Percentiles rank a stretch among this genome's conserved stretches.
Evolutionary conservation across 495 filamentous ascomycete species (phyloP).

Genomic region (Aspergillus sparsus): DNA sequence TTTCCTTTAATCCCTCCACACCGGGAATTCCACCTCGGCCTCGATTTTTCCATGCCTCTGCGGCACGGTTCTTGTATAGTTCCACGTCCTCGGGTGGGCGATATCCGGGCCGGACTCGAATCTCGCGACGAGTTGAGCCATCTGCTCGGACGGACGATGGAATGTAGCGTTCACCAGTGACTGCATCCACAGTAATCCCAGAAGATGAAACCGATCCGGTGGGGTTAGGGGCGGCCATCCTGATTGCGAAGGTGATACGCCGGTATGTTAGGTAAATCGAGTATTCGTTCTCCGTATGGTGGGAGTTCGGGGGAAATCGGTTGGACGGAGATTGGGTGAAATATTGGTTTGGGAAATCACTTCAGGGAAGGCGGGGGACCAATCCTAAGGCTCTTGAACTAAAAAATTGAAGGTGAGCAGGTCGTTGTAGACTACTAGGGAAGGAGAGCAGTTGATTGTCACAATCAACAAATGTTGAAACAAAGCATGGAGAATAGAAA

Average conservation of each 20-base stretch:
- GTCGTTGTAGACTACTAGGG: no score
- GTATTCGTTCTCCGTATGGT: neutral
- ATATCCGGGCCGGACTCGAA: conserved; percentile 90
- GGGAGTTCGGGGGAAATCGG: conserved; percentile 1
- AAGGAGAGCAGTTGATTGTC: no score
- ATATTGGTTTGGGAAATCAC: neutral
- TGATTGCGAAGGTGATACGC: neutral
- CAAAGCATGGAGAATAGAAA: no score
- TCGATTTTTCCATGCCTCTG: conserved; percentile 81
- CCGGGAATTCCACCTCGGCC: conserved; percentile 79
- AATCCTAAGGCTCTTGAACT: no score
- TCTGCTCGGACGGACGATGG: conserved; percentile 85
- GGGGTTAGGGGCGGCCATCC: conserved; percentile 31
- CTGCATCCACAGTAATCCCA: conserved; percentile 73
- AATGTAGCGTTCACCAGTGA: conserved; percentile 80
- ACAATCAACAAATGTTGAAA: no score
- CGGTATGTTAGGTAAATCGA: conserved; percentile 4
- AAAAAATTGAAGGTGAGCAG: no score
- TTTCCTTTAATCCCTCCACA: conserved; percentile 60
- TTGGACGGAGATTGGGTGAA: neutral
- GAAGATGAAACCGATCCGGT: conserved; percentile 37
- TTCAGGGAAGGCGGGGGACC: neutral
- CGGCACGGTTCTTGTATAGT: conserved; percentile 89
- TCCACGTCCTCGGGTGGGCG: conserved; percentile 94
- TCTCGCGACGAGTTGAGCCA: conserved; percentile 85